Evolutionary conservation across 176 grass and related monocot species (phyloP).

Genomic region (Poa pratensis): DNA sequence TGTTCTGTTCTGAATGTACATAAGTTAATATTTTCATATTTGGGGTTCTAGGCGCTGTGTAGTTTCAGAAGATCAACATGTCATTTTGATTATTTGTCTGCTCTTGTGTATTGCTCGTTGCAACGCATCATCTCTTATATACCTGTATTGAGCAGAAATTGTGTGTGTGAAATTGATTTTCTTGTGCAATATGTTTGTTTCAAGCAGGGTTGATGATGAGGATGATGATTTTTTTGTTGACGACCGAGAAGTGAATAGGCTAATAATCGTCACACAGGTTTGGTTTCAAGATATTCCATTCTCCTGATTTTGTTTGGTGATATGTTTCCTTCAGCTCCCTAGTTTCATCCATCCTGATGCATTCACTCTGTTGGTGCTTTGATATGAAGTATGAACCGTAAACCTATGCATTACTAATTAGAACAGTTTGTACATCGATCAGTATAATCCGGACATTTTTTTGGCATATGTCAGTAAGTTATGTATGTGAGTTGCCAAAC

Average conservation of each 20-base stretch:
- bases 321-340: neutral
- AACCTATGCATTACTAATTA: too few species aligned
- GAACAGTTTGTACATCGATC: too few species aligned
- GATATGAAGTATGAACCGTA: slow-evolving; percentile 7
- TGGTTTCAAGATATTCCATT: slow-evolving; percentile 27
- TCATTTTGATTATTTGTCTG: neutral
- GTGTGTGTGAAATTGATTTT: slow-evolving; percentile 19
- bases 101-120: neutral
- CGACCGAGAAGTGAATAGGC: slow-evolving; percentile 88
- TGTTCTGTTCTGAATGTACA: neutral
- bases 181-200: slow-evolving; percentile 47
- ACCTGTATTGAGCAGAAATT: slow-evolving; percentile 17
- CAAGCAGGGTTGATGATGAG: slow-evolving; percentile 75
- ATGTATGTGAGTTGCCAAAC: neutral
- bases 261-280: slow-evolving; percentile 97
- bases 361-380: slow-evolving; percentile 25
- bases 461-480: neutral
- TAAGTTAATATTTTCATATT: slow-evolving; percentile 2
- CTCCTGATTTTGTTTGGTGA: slow-evolving; percentile 29
- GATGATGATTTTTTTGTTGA: slow-evolving; percentile 92
- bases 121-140: slow-evolving; percentile 3
- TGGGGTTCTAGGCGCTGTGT: neutral
- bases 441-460: too few species aligned
- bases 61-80: slow-evolving; percentile 2
- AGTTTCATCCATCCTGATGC: slow-evolving; percentile 1